Conservation (phyloP, 352 stramenopile species). For the Thalassiosira mediterranea region DNA sequence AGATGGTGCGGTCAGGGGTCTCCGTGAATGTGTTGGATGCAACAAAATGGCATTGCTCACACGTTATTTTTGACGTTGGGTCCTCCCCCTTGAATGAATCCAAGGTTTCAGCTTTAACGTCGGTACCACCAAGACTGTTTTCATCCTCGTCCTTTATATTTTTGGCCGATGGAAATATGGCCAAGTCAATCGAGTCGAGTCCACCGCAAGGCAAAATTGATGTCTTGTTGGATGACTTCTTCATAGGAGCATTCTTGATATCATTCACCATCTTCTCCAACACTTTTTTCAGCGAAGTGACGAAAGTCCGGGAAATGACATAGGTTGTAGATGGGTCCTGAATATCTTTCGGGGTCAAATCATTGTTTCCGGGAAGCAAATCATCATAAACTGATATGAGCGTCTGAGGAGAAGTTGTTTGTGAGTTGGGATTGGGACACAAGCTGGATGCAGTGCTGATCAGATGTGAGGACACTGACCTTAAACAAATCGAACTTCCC, state of each 20-base stretch:
- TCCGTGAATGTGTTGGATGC: too few species aligned
- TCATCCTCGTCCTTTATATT: too few species aligned
- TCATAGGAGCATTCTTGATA: constrained; percentile 5
- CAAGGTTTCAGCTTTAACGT: constrained; percentile 4
- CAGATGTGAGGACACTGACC: constrained; percentile 24
- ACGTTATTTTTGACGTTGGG: constrained; percentile 27
- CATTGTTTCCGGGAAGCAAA: constrained; percentile 39
- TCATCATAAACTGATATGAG: constrained; percentile 42
- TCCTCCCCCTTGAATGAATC: constrained; percentile 34
- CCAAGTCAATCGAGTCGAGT: constrained; percentile 38
- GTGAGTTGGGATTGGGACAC: background rate
- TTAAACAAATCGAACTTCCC: constrained; percentile 35
- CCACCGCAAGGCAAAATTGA: constrained; percentile 19
- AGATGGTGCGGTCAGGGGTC: too few species aligned
- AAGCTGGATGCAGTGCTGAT: too few species aligned
- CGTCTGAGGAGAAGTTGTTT: constrained; percentile 7
- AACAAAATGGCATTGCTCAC: too few species aligned
- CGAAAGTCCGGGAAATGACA: constrained; percentile 41
- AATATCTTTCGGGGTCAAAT: constrained; percentile 17
- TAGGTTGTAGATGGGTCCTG: constrained; percentile 20
- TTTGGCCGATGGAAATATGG: background rate
- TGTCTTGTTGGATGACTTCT: constrained; percentile 8
- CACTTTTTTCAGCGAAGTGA: constrained; percentile 44
- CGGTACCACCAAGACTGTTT: too few species aligned
- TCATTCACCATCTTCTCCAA: constrained; percentile 35